Evolutionary conservation across 257 asterid genomes (phyloP).

Genomic region (Solanum clarkiae): DNA sequence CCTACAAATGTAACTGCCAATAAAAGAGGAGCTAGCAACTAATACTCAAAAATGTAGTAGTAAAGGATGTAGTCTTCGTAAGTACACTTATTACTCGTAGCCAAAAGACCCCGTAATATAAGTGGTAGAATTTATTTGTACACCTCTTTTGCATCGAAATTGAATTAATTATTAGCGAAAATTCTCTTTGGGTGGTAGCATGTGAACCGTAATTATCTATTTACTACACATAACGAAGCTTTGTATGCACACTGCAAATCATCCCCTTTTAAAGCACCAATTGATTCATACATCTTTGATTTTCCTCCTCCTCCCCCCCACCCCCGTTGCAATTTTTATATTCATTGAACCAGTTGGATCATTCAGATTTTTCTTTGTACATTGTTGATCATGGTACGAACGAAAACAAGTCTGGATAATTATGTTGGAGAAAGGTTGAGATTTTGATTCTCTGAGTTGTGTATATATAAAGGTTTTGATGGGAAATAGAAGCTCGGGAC

Average conservation of each 20-base stretch:
- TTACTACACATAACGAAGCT: neutral
- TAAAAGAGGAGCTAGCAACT: neutral
- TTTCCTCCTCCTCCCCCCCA: too few relatives aligned
- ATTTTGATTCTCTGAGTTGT: neutral
- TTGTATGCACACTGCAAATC: neutral
- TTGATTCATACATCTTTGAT: neutral
- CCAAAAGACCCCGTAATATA: neutral
- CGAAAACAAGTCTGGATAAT: neutral
- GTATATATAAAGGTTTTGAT: conserved; percentile 20
- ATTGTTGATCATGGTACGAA: neutral
- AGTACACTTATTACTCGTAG: neutral
- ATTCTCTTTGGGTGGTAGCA: neutral
- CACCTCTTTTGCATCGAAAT: too few relatives aligned
- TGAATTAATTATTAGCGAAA: neutral
- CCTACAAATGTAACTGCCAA: neutral
- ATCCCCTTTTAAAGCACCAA: neutral
- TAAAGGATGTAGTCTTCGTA: neutral
- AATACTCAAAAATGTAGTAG: neutral
- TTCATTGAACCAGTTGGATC: neutral
- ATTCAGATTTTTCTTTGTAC: neutral
- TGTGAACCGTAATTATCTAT: neutral
- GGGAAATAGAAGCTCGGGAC: conserved; percentile 70
- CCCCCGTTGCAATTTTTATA: neutral
- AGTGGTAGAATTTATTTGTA: too few relatives aligned
- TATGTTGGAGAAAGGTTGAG: conserved; percentile 10